Conservation (phyloP, 768 basidiomycete genomes). For the Mycena filopes region DNA sequence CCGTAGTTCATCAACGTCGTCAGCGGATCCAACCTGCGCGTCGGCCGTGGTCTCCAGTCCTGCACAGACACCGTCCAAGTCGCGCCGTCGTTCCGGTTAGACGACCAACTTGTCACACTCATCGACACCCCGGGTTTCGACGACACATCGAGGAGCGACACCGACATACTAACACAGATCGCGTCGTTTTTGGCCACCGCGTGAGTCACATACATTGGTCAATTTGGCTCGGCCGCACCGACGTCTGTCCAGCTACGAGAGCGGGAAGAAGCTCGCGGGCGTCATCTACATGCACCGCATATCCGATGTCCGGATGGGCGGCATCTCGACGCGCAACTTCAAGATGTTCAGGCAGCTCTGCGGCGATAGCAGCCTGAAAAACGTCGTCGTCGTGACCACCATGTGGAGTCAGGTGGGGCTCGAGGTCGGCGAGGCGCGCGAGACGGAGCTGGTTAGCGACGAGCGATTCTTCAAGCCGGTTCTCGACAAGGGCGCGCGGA, state of each 20-base stretch:
- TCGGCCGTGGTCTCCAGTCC: conserved; percentile 59
- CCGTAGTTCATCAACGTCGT: conserved; percentile 65
- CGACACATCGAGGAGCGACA: conserved; percentile 60
- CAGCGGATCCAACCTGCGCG: conserved; percentile 58
- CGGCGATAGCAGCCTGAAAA: conserved; percentile 58
- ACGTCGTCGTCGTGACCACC: conserved; percentile 63
- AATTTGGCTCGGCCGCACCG: background rate
- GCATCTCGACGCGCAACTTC: conserved; percentile 62
- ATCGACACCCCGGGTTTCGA: conserved; percentile 74
- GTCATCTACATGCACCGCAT: conserved; percentile 59
- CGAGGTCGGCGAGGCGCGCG: conserved; percentile 50
- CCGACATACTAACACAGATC: conserved; percentile 61
- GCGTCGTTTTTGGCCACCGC: conserved; percentile 50
- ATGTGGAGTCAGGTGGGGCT: conserved; percentile 60
- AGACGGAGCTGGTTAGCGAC: conserved; percentile 46
- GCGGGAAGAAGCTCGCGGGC: conserved; percentile 55
- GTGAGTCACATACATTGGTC: conserved; percentile 35
- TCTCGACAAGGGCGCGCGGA: conserved; percentile 51
- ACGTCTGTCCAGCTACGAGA: conserved; percentile 39
- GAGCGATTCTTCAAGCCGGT: conserved; percentile 57
- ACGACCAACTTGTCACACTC: conserved; percentile 53
- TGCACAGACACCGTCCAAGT: conserved; percentile 60
- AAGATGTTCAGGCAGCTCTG: conserved; percentile 64
- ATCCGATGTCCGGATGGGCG: conserved; percentile 49
- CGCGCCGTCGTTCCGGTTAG: conserved; percentile 53